These are phyloP conservation scores for Myriangium duriaei DNA, from an alignment of 2,329 filamentous ascomycete species.

Conservation along the genomic window DNA sequence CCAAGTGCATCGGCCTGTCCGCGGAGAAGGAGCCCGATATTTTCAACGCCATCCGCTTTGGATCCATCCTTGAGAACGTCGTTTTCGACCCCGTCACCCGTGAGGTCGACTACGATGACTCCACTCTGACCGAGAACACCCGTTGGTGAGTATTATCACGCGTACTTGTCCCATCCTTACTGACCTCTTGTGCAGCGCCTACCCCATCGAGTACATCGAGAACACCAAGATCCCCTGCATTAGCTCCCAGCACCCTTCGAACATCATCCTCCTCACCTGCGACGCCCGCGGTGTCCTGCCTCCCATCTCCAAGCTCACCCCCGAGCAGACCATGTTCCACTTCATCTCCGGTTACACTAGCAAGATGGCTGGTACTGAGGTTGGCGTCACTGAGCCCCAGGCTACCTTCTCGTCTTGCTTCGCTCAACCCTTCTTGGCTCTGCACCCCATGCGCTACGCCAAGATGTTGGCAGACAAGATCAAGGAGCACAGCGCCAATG, in stretches of 20 bases:
- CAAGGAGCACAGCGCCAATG: constrained; percentile 83
- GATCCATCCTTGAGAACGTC: constrained; percentile 95
- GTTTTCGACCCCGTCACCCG: constrained; percentile 89
- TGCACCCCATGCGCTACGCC: constrained; percentile 98
- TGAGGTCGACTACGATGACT: constrained; percentile 88
- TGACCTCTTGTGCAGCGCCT: constrained; percentile 42
- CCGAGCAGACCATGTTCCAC: constrained; percentile 98
- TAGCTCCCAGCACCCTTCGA: constrained; percentile 74
- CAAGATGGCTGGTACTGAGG: constrained; percentile 99
- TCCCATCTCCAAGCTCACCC: constrained; percentile 92
- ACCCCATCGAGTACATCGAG: constrained; percentile 97
- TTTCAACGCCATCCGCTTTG: constrained; percentile 88
- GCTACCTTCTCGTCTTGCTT: constrained; percentile 99
- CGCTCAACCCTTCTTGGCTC: constrained; percentile 94
- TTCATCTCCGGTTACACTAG: constrained; percentile 99
- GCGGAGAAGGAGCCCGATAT: constrained; percentile 99
- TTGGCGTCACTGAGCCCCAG: constrained; percentile 91
- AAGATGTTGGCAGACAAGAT: constrained; percentile 99
- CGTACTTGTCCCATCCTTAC: background rate
- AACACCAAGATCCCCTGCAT: constrained; percentile 98
- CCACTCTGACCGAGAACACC: constrained; percentile 94
- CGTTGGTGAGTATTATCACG: constrained; percentile 44
- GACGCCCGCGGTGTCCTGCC: constrained; percentile 94
- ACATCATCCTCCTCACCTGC: constrained; percentile 97
- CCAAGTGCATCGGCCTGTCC: constrained; percentile 94